Evolutionary conservation across 2,329 filamentous ascomycete genomes (phyloP), one percentile per base, ranked within the genome.

Genomic region (Colletotrichum scovillei): DNA sequence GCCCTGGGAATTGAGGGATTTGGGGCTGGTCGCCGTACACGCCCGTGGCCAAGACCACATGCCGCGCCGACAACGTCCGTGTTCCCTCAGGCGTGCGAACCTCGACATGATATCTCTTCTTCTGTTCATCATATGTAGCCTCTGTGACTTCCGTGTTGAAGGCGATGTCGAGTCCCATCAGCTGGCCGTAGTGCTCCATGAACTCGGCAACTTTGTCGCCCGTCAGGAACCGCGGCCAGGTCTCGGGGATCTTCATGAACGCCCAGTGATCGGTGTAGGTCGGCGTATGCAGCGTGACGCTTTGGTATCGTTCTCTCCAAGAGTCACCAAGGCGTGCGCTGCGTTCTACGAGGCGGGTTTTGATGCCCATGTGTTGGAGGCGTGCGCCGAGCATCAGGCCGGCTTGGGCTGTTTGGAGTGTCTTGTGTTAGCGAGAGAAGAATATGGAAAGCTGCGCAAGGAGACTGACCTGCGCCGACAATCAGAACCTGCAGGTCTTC

Each of bases 111-210:
- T 84, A 88, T n/a, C 78, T 75, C 3, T 79, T 76, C 4, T 76
- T 78, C 2, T 73, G n/a, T 5, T 83, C 81, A 57, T 86, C 79
- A 74, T 84, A 87, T 0, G 78, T 76, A 1, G 83, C 82, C 5
- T 79, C 82, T 5, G 77, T 79, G n/a, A 88, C 78, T 0, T 75
- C 81, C 4, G 83, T 84, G 12, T 79, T 79, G 49, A 81, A 80
- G 81, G 85, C 84, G 3, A 88, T 80, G 73, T 88, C 86, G 53
- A 89, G 80, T 53, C 86, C 84, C 82, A 89, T 86, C 5, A 86
- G 78, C n/a, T 78, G 82, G 3, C 83, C 84, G 67, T 88, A 88
- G 1, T 81, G 80, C 67, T 87, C 86, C 49, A 88, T 84, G 80
- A 86, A 88, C 60, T 84, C 82, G 5, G 81, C 84, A 0, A 89